Evolutionary conservation across 2,329 filamentous ascomycete genomes (phyloP), one percentile per base, ranked within the genome.

Genomic region (Alternaria sp.): DNA sequence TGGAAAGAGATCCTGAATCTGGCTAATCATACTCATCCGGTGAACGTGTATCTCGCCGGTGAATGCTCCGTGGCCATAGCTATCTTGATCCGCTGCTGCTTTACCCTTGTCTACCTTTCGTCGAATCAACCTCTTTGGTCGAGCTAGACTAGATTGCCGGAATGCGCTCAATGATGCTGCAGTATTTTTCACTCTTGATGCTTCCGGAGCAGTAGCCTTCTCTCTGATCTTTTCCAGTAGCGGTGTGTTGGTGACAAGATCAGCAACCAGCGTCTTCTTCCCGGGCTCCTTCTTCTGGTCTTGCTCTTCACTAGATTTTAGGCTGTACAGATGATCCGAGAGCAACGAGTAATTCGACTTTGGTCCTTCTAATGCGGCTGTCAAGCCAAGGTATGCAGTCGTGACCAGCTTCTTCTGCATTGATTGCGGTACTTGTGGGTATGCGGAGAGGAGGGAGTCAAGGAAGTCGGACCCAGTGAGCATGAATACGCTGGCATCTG

Each of bases 1-100:
- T 0, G 95, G 93, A 74, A 98, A 97, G 0, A 98, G 84, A 75
- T 99, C 95, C 75, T 97, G 94, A n/a, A 99, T 86, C 77, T 96
- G 93, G 0, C 91, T 91, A 55, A 98, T 89, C 53, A 95, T 88
- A 71, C 91, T 94, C 88, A 96, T 91, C 45, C 86, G 89, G 79
- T 97, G 93, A 21, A 95, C 82, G 73, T 96, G 92, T 33, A 94
- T 83, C 46, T 85, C 83, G 9, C 79, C 81, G 54, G 58, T 57
- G 41, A 81, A 74, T 10, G 74, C 70, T 3, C 74, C 73, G 58
- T 82, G 77, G 2, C 76, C 78, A 61, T 74, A 76, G 6, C 73
- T 73, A 21, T 79, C 71, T 11, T 69, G 80, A 10, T 61, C 78
- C 10, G 75, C 79, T 65, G 78, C 80, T 6, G 81, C 83, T 75